These are phyloP conservation scores for Mycosarcoma mackinlayi DNA, from an alignment of 1,284 basidiomycete genomes.

Conservation along the genomic window DNA sequence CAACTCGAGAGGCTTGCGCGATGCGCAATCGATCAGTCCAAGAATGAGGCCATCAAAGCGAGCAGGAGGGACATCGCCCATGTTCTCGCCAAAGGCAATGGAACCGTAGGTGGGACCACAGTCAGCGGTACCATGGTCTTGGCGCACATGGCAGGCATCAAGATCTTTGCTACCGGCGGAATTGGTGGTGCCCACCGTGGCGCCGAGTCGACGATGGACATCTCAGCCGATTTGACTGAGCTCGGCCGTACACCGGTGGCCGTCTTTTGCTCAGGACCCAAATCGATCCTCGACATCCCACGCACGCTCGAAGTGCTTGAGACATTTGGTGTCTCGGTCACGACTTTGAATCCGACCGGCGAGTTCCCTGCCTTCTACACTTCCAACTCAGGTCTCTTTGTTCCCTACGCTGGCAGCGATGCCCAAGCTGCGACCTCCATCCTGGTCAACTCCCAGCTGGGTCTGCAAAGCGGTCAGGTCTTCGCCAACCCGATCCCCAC, in stretches of 20 bases:
- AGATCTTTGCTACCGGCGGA: slow-evolving; percentile 69
- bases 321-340: slow-evolving; percentile 92
- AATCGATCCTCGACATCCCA: slow-evolving; percentile 93
- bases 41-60: slow-evolving; percentile 75
- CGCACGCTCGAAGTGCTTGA: slow-evolving; percentile 94
- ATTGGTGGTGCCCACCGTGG: slow-evolving; percentile 92
- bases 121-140: slow-evolving; percentile 79
- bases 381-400: slow-evolving; percentile 83
- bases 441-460: slow-evolving; percentile 76
- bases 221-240: slow-evolving; percentile 70
- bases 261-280: slow-evolving; percentile 91
- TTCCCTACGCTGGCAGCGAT: slow-evolving; percentile 67
- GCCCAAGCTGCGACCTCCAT: slow-evolving; percentile 50
- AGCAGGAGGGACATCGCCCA: slow-evolving; percentile 88
- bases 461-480: slow-evolving; percentile 69
- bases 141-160: slow-evolving; percentile 64
- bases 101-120: slow-evolving; percentile 84
- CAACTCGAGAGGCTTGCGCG: slow-evolving; percentile 80
- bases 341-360: slow-evolving; percentile 79
- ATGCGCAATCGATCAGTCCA: slow-evolving; percentile 63
- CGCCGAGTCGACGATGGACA: slow-evolving; percentile 87
- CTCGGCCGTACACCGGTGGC: slow-evolving; percentile 68
- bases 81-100: slow-evolving; percentile 75
- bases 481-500: slow-evolving; percentile 92
- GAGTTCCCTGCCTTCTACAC: slow-evolving; percentile 94